phyloP scores from a whole-genome alignment of 2,329 filamentous ascomycete species.

The Calonectria montana region DNA sequence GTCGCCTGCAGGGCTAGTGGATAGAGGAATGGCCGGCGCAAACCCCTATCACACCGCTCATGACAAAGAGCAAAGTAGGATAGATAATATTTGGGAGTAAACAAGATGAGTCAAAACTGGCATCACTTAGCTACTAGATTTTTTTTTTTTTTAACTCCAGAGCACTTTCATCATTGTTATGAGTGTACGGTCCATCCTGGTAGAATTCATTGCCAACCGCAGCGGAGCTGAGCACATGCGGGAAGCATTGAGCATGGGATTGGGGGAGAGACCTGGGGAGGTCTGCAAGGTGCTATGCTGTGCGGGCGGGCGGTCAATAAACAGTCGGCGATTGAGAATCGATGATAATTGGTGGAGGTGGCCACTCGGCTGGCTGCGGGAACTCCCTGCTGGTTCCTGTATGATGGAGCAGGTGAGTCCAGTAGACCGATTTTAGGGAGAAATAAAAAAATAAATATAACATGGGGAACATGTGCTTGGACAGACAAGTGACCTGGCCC shows the following conservation, averaged over 20 bases:
- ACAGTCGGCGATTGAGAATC: constrained; percentile 27
- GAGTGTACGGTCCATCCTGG: too few relatives aligned
- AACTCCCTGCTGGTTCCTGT: constrained; percentile 15
- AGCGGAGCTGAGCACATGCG: neutral
- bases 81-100: neutral
- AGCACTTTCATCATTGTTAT: too few relatives aligned
- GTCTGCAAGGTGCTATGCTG: constrained; percentile 12
- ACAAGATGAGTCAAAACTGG: neutral
- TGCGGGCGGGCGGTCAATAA: constrained; percentile 31
- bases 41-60: neutral
- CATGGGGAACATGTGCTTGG: neutral
- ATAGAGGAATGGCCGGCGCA: neutral
- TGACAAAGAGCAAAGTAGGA: too few relatives aligned
- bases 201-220: too few relatives aligned
- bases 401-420: neutral
- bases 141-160: neutral
- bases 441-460: neutral
- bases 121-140: neutral
- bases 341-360: constrained; percentile 8
- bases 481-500: neutral
- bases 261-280: constrained; percentile 1
- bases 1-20: neutral
- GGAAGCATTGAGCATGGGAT: neutral
- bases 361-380: constrained; percentile 1
- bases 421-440: neutral